Percentiles rank a stretch among this genome's conserved stretches.
phyloP scores from a whole-genome alignment of 1,284 basidiomycete species.

The Rhodotorula sp. region DNA sequence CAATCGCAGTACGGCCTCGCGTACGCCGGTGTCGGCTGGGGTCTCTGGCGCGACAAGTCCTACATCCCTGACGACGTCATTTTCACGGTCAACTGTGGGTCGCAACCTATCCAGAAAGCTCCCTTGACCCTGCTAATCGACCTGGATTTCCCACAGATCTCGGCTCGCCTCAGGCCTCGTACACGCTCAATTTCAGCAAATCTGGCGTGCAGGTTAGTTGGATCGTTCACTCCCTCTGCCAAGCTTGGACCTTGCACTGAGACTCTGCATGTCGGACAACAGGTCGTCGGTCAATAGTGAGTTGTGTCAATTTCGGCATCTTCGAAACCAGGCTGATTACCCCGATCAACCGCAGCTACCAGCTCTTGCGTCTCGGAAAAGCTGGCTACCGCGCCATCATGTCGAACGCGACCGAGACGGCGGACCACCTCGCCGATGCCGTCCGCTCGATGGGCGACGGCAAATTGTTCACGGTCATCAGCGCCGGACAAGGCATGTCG shows the following conservation, averaged over 20 bases:
- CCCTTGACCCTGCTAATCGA: not conserved
- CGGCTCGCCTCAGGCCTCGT: constrained; percentile 38
- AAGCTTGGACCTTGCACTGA: not conserved
- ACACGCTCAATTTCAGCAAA: constrained; percentile 50
- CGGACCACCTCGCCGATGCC: constrained; percentile 43
- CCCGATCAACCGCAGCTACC: not conserved
- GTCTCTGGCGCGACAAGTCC: constrained; percentile 46
- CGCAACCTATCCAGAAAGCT: not conserved
- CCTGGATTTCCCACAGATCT: not conserved
- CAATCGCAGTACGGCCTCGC: constrained; percentile 38
- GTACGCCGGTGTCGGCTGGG: constrained; percentile 49
- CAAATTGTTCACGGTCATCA: constrained; percentile 43
- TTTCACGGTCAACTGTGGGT: constrained; percentile 45
- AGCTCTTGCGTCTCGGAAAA: constrained; percentile 40
- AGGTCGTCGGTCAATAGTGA: constrained; percentile 44
- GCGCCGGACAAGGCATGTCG: constrained; percentile 40
- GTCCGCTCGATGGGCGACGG: constrained; percentile 41
- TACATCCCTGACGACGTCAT: constrained; percentile 50
- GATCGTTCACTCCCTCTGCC: not conserved
- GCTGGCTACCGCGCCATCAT: constrained; percentile 49
- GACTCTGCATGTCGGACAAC: not conserved
- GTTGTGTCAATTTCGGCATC: constrained; percentile 28
- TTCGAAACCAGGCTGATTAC: not conserved
- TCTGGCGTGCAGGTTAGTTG: constrained; percentile 40
- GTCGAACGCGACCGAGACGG: constrained; percentile 43